Evolutionary conservation across 2,329 filamentous ascomycete genomes (phyloP).

Genomic region (Sporothrix sp.): DNA sequence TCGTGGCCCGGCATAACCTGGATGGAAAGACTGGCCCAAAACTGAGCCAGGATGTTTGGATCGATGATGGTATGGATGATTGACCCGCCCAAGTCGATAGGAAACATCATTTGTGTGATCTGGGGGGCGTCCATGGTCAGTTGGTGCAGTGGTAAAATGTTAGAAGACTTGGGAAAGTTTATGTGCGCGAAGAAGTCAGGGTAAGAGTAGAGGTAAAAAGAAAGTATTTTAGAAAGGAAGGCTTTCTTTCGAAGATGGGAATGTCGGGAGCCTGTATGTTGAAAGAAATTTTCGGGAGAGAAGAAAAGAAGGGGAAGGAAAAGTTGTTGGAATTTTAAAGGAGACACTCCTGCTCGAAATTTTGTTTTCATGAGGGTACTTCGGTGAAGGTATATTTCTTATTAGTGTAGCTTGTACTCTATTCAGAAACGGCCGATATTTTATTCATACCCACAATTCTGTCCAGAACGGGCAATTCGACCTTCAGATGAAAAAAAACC

Average conservation of each 20-base stretch:
- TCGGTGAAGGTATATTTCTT: not conserved
- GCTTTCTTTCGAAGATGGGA: too few species aligned
- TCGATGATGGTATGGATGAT: conserved; percentile 13
- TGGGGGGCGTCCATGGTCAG: not conserved
- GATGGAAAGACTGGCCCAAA: conserved; percentile 13
- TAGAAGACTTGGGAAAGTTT: not conserved
- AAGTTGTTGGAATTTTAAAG: not conserved
- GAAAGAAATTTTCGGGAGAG: not conserved
- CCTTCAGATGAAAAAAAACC: not conserved
- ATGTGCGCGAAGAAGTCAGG: not conserved
- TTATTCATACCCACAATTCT: not conserved
- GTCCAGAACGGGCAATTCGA: not conserved
- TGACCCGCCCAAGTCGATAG: conserved; percentile 7
- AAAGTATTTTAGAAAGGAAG: too few species aligned
- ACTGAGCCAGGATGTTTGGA: conserved; percentile 8
- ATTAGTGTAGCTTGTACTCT: not conserved
- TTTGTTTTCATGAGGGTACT: not conserved
- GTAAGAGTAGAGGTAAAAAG: not conserved
- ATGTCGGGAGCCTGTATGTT: too few species aligned
- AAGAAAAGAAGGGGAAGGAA: not conserved
- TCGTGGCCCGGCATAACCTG: conserved; percentile 13
- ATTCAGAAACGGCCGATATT: not conserved
- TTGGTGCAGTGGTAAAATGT: not conserved
- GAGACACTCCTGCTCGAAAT: not conserved
- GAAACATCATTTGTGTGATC: conserved; percentile 10